Base-by-base conservation (phyloP, 495 filamentous ascomycete genomes). In the Trichocladium uniseriatum region DNA sequence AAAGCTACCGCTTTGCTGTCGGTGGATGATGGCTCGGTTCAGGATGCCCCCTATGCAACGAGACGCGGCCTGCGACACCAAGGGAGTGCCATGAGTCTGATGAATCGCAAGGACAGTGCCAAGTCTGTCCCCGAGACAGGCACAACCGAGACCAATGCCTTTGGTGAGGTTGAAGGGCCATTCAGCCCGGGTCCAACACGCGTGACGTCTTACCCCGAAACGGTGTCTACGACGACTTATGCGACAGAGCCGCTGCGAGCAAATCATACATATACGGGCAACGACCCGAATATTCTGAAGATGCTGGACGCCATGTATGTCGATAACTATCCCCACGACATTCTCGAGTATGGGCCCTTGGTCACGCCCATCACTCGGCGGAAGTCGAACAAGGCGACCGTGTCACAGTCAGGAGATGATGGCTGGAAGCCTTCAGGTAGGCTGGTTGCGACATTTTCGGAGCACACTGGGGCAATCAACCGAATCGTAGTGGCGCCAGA, bases 221-320 rank as follows among this genome's bases (percentile, higher is more conserved):
- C 52, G 0, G 61, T 68, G 11, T 57, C 54, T 16, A 57, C 66
- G 5, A 52, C 62, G 27, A 69, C 65, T 7, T 58, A 66, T 50
- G 27, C 67, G 48, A 57, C 47, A 48, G 43, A 45, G 19, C 53
- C 63, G 51, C 42, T 69, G 4, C 66, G 69, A 11, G 59, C 63
- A 58, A 74, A 62, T 60, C 87, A 94, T 58, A 83, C 83, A 0
- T 96, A 96, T 59, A 67, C 71, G n/a, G 92, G 91, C 3, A 84
- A 89, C 61, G 89, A 99, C 57, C 94, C 91, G 6, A 84, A 76
- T 43, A 82, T 97, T 14, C 69, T 96, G 39, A 84, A 79, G 56
- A 80, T 97, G 63, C 73, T 99, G 3, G 86, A 97, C 59, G 79
- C 81, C 28, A 84, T 96, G 57, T 95, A 89, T 59, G 74, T 90